These are phyloP conservation scores for Hypoxylon sp. DNA, from an alignment of 2,329 filamentous ascomycete species.

Conservation along the genomic window DNA sequence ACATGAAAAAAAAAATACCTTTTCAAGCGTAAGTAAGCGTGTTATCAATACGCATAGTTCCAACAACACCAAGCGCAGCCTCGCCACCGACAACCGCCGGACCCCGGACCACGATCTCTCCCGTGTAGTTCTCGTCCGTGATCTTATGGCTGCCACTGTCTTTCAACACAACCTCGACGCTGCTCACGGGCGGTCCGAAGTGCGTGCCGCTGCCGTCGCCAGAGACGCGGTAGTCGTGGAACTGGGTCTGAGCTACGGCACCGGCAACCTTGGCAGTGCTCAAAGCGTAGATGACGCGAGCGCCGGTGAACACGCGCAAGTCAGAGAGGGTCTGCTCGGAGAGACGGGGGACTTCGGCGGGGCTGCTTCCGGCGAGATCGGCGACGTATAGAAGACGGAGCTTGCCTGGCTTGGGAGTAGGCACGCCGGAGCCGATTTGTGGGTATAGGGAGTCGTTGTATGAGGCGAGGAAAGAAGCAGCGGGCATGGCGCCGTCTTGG, in stretches of 20 bases:
- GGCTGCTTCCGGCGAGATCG: constrained; percentile 71
- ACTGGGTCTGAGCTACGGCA: constrained; percentile 83
- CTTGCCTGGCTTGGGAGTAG: constrained; percentile 67
- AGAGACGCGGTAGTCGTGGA: constrained; percentile 82
- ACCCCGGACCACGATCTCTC: constrained; percentile 76
- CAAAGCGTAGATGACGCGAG: constrained; percentile 85
- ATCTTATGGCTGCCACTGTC: constrained; percentile 69
- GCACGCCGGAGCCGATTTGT: constrained; percentile 64
- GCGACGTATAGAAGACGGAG: constrained; percentile 84
- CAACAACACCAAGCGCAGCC: constrained; percentile 69
- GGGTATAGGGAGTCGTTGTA: constrained; percentile 69
- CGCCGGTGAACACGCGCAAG: constrained; percentile 80
- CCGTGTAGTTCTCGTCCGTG: constrained; percentile 67
- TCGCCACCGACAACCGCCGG: constrained; percentile 75
- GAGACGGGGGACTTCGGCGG: constrained; percentile 71
- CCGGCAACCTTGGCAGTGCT: constrained; percentile 86
- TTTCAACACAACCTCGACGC: constrained; percentile 78
- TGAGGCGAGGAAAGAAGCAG: constrained; percentile 67
- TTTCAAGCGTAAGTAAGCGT: constrained; percentile 69
- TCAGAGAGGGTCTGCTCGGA: constrained; percentile 78
- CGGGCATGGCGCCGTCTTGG: constrained; percentile 77
- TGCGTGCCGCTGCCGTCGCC: constrained; percentile 61
- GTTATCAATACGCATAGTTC: constrained; percentile 74
- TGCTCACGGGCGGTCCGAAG: constrained; percentile 84
- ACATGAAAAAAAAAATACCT: too few relatives aligned